phyloP scores from a whole-genome alignment of 2,329 filamentous ascomycete species.

The Harringtonia lauricola region DNA sequence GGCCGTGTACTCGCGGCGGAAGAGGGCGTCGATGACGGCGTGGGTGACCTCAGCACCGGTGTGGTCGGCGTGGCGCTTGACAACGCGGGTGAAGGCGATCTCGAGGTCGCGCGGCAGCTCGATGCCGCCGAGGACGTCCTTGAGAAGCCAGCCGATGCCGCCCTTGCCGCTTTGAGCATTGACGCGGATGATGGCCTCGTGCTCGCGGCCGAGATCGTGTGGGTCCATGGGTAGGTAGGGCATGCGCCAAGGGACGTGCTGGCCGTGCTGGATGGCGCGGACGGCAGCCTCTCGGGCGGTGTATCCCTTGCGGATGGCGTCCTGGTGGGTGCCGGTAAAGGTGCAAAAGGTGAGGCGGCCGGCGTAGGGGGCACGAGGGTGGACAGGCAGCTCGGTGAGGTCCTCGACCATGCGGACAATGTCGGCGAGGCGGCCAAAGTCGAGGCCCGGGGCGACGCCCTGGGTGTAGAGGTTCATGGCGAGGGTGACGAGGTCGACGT shows the following conservation, averaged over 20 bases:
- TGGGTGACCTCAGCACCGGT: no score
- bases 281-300: slow-evolving; percentile 53
- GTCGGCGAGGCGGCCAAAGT: slow-evolving; percentile 80
- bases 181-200: slow-evolving; percentile 95
- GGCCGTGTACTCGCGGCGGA: no score
- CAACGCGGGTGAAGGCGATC: slow-evolving; percentile 78
- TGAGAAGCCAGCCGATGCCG: slow-evolving; percentile 87
- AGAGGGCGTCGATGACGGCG: no score
- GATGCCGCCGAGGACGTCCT: slow-evolving; percentile 75
- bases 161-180: slow-evolving; percentile 98
- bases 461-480: slow-evolving; percentile 96
- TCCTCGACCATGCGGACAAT: slow-evolving; percentile 85
- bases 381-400: slow-evolving; percentile 90
- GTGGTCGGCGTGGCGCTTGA: slow-evolving; percentile 79
- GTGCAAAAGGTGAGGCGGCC: slow-evolving; percentile 86
- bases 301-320: slow-evolving; percentile 92
- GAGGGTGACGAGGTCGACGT: slow-evolving; percentile 88
- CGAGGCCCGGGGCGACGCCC: slow-evolving; percentile 71
- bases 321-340: slow-evolving; percentile 86
- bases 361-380: slow-evolving; percentile 81
- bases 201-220: slow-evolving; percentile 84
- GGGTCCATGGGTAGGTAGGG: slow-evolving; percentile 92
- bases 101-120: slow-evolving; percentile 89
- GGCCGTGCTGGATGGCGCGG: slow-evolving; percentile 47
- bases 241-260: slow-evolving; percentile 56